These are phyloP conservation scores for Pythium phragmitis DNA, from an alignment of 352 stramenopile species.

Conservation along the genomic window DNA sequence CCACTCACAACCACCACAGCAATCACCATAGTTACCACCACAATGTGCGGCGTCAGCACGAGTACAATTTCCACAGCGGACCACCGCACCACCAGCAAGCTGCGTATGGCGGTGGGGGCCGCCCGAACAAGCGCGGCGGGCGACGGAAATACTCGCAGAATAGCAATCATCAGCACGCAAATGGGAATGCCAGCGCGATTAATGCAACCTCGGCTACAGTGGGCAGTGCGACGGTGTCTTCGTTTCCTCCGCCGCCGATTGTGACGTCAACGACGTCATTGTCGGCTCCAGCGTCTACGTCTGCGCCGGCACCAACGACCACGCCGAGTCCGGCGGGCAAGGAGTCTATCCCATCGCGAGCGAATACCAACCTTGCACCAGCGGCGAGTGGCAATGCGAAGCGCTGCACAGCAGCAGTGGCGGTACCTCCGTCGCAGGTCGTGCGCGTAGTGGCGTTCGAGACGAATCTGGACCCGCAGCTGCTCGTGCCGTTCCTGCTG, in stretches of 20 bases:
- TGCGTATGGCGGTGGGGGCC: not conserved
- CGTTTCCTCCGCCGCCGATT: conserved; percentile 22
- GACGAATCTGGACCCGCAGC: conserved; percentile 41
- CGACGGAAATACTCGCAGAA: conserved; percentile 18
- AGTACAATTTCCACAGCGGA: not conserved
- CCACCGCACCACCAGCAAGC: not conserved
- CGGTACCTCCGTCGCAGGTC: conserved; percentile 7
- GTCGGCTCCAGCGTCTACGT: not conserved
- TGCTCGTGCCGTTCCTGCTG: conserved; percentile 49
- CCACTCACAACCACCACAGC: not conserved
- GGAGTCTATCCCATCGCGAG: not conserved
- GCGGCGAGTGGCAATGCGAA: not conserved
- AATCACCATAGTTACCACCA: conserved; percentile 15
- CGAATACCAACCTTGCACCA: not conserved
- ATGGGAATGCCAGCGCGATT: not conserved
- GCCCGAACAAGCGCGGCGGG: conserved; percentile 17
- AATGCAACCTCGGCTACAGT: not conserved
- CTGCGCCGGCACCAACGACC: not conserved
- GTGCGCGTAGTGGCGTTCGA: conserved; percentile 36
- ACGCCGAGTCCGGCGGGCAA: conserved; percentile 10
- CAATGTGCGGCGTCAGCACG: conserved; percentile 10
- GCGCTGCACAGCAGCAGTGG: not conserved
- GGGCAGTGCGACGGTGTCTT: not conserved
- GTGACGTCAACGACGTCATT: conserved; percentile 6
- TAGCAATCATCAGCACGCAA: not conserved